Evolutionary conservation across 2,329 filamentous ascomycete genomes (phyloP), one percentile per base, ranked within the genome.

Genomic region (Ascochyta lentis): DNA sequence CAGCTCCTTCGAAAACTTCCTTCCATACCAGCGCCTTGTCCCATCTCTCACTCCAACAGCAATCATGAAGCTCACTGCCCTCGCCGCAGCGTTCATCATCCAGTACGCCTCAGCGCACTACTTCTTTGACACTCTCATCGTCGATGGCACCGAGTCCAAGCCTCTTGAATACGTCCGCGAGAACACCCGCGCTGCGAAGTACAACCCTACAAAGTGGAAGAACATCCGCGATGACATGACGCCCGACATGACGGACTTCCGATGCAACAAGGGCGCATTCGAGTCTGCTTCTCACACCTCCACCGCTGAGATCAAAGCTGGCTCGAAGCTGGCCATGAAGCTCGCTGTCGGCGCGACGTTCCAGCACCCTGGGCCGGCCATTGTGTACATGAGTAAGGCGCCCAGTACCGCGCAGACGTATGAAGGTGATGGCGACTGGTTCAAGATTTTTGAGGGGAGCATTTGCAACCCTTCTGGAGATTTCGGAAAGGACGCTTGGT

Each of bases 321-420:
- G 66, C 22, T 40, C 44, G 24, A 61, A 55, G 44, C 27, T 67
- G 19, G 58, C 37, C 24, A 60, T 64, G 55, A 63, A 58, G 48
- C 60, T 70, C 29, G 63, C 44, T 23, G 56, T 65, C 22, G 55
- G 56, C 15, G 57, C 60, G 24, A 56, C 56, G 9, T 60, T 70
- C 49, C 46, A 57, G 49, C 66, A 69, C 49, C 65, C 63, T 9
- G 64, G 66, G 9, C 61, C 66, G 6, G 47, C 47, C 6, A 35
- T 49, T 8, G 59, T 67, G 34, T 66, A 67, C 60, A 70, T 72
- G 67, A 65, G 65, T 48, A 61, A 65, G 54, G 69, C 63, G 13
- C 65, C 66, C 13, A 49, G 44, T 31, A 58, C 49, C 3, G 65
- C 59, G 5, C 29, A 50, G 15, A 29, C 46, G 3, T 71, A 69